phyloP scores from a whole-genome alignment of 2,329 filamentous ascomycete genomes.

The Pestalotiopsis fici region DNA sequence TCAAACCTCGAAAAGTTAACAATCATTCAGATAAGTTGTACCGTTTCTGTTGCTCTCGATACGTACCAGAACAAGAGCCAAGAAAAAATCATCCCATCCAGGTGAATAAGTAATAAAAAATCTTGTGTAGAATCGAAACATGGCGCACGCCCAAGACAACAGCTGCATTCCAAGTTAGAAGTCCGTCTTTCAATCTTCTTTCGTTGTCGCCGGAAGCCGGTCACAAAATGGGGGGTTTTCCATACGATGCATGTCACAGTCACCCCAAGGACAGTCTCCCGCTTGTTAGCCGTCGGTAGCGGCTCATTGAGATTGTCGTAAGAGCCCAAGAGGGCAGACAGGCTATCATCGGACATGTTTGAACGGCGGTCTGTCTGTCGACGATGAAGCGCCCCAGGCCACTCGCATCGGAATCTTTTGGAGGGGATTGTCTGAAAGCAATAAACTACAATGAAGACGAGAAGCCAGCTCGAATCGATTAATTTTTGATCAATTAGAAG shows the following conservation, averaged over 20 bases:
- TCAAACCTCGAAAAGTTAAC: background rate
- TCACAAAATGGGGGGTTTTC: background rate
- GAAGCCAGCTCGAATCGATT: no score
- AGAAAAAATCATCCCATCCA: constrained; percentile 24
- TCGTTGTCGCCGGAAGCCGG: background rate
- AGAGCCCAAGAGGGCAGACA: constrained; percentile 14
- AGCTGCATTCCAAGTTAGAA: background rate
- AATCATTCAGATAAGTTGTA: background rate
- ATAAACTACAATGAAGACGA: background rate
- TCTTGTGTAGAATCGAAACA: constrained; percentile 21
- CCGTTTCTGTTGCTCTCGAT: background rate
- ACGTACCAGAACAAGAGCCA: constrained; percentile 14
- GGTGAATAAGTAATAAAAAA: constrained; percentile 15
- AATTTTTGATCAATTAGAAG: no score
- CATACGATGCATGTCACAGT: constrained; percentile 15
- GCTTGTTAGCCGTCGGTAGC: constrained; percentile 17
- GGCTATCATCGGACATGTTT: constrained; percentile 3
- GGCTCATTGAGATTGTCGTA: constrained; percentile 20
- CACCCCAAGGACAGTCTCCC: constrained; percentile 14
- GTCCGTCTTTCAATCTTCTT: background rate
- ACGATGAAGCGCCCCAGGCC: background rate
- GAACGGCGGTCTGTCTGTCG: background rate
- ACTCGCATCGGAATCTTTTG: background rate
- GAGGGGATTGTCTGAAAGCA: background rate
- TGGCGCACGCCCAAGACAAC: constrained; percentile 14